phyloP scores from a whole-genome alignment of 106 monocot species.

The Apostasia shenzhenica region DNA sequence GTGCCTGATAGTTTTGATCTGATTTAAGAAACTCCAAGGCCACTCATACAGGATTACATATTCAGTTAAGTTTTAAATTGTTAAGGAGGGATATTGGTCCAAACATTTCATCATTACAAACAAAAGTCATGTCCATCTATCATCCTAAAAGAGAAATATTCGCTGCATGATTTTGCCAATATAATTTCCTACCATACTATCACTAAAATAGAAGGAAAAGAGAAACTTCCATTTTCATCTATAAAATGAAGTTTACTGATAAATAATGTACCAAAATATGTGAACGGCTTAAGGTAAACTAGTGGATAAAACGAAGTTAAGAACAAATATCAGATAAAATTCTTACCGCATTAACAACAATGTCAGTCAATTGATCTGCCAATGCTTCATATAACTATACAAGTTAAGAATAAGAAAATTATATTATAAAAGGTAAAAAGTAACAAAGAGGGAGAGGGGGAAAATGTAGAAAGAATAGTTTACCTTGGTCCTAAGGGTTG shows the following conservation, averaged over 20 bases:
- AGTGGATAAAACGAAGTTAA: background rate
- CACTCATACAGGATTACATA: no score
- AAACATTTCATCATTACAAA: no score
- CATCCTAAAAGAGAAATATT: no score
- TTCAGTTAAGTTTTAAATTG: no score
- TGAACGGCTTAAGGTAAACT: background rate
- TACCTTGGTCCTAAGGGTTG: constrained; percentile 94
- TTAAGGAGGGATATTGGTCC: no score
- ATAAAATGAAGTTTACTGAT: background rate
- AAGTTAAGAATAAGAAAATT: constrained; percentile 9
- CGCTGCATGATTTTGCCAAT: no score
- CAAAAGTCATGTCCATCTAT: no score
- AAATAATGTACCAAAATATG: background rate
- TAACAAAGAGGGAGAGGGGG: background rate
- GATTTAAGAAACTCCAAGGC: no score
- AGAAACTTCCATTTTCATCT: no score
- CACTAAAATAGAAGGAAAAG: no score
- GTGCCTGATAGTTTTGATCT: no score
- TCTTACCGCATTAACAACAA: constrained; percentile 88
- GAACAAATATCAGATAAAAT: background rate
- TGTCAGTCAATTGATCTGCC: constrained; percentile 95
- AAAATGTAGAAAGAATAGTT: constrained; percentile 8
- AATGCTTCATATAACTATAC: constrained; percentile 80
- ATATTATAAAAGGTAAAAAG: background rate
- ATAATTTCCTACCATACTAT: no score